Conservation (phyloP, 768 basidiomycete genomes). For the Sporobolomyces phaffii region DNA sequence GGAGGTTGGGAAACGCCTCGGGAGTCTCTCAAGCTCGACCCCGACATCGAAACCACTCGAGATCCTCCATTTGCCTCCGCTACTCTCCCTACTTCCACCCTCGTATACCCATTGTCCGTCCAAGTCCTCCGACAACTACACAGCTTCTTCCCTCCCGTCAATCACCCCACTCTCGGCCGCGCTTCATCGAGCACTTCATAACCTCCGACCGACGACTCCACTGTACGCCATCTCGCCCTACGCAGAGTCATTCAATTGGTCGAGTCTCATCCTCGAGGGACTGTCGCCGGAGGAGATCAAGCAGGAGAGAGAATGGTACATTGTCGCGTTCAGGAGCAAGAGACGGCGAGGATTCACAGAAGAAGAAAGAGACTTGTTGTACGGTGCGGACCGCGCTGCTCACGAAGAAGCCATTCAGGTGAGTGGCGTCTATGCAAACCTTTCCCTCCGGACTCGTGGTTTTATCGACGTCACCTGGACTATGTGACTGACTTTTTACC, state of each 20-base stretch:
- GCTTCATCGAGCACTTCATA: conserved; percentile 76
- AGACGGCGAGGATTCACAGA: conserved; percentile 53
- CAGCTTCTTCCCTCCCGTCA: conserved; percentile 69
- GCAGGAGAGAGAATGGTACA: conserved; percentile 76
- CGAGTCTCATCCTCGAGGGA: conserved; percentile 54
- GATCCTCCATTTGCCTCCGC: conserved; percentile 74
- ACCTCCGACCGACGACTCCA: conserved; percentile 56
- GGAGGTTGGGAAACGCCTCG: not conserved
- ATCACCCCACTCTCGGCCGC: conserved; percentile 80
- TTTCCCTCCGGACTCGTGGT: too few species aligned
- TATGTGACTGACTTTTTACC: not conserved
- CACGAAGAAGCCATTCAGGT: conserved; percentile 88
- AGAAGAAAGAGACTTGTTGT: conserved; percentile 56
- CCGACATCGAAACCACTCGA: not conserved
- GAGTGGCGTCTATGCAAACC: conserved; percentile 51
- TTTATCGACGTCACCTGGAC: too few species aligned
- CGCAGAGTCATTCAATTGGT: conserved; percentile 81
- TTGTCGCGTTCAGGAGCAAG: conserved; percentile 78
- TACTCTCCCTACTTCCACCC: conserved; percentile 62
- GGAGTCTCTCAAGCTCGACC: not conserved
- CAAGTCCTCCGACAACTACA: conserved; percentile 46
- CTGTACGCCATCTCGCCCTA: conserved; percentile 65
- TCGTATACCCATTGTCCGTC: not conserved
- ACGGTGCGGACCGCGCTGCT: conserved; percentile 76
- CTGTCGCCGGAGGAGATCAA: conserved; percentile 45